Percentiles rank a stretch among this genome's conserved stretches.
These are phyloP conservation scores for Funneliformis geosporum DNA, from an alignment of 192 early-diverging fungal species.

Conservation along the genomic window DNA sequence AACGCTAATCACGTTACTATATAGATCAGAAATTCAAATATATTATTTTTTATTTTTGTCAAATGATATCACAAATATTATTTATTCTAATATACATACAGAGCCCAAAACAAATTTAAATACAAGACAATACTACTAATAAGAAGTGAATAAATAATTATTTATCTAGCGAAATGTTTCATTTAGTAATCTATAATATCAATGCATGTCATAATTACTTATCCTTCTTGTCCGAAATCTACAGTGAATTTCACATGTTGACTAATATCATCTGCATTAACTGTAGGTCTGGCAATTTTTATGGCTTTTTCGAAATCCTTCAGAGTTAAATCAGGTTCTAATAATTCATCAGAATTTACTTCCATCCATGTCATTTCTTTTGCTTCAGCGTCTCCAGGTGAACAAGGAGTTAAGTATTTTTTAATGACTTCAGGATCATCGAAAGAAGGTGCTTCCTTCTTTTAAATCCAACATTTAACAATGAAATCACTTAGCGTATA, in stretches of 20 bases:
- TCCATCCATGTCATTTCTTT: slow-evolving; percentile 89
- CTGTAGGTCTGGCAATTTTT: slow-evolving; percentile 74
- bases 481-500: not conserved
- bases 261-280: slow-evolving; percentile 78
- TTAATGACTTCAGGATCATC: slow-evolving; percentile 51
- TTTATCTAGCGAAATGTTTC: too few species aligned
- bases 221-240: slow-evolving; percentile 69
- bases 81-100: too few species aligned
- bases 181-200: too few species aligned
- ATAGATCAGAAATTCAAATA: too few species aligned
- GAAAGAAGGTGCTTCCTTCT: slow-evolving; percentile 63
- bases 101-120: too few species aligned
- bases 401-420: slow-evolving; percentile 86
- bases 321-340: slow-evolving; percentile 88
- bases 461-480: slow-evolving; percentile 25
- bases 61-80: too few species aligned
- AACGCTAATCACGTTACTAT: too few species aligned
- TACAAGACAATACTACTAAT: too few species aligned
- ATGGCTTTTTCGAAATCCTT: slow-evolving; percentile 86
- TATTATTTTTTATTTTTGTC: too few species aligned
- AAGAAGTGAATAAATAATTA: too few species aligned
- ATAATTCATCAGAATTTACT: slow-evolving; percentile 78
- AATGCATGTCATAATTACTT: not conserved
- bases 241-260: slow-evolving; percentile 89
- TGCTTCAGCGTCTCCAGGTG: slow-evolving; percentile 86